Base-by-base conservation (phyloP, 2,329 filamentous ascomycete species). In the Curvularia sp. region DNA sequence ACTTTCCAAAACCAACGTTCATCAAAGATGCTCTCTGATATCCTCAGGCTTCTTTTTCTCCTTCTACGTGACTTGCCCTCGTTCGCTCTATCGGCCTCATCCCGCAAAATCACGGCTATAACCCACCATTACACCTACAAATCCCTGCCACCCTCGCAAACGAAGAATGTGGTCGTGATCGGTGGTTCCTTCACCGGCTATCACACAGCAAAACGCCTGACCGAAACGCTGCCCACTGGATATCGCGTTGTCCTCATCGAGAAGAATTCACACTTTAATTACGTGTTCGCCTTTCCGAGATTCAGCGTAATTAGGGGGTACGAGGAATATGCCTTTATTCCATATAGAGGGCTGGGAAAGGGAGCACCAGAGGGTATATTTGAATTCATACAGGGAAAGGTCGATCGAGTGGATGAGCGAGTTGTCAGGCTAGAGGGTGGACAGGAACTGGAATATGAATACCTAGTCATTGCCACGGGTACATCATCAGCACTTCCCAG, bases 261-360 rank as follows among this genome's bases (percentile, higher is more conserved):
- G 70, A 83, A 82, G 45, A 85, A 86, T 67, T 82, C 80, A 3
- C 86, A 88, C 70, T 86, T 88, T 70, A 82, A 88, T 61, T 87
- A 84, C 65, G 83, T 84, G 0, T 89, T 85, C 80, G 80, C 83
- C 12, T 80, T 88, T 36, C 86, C 87, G 0, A 80, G 86, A 3
- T 87, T 84, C 68, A 83, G 80, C 39, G 85, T 88, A 13, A 72
- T 78, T n/a, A 43, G 12, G 7, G 60, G 56, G 13, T 82, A 80
- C 19, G 86, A 87, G 60, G 72, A 84, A 55, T 84, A 84, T 65
- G 84, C 84, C 0, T 88, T 88, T 60, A 84, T 89, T 42, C 86
- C 87, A 0, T 88, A 87, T 58, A 3, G 10, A 18, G 23, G 39
- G 0, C 84, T 80, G 6, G 42, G 12, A 18, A 45, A 18, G 3